These are phyloP conservation scores for Lactuca saligna DNA, from an alignment of 129 eudicot species.

Conservation along the genomic window DNA sequence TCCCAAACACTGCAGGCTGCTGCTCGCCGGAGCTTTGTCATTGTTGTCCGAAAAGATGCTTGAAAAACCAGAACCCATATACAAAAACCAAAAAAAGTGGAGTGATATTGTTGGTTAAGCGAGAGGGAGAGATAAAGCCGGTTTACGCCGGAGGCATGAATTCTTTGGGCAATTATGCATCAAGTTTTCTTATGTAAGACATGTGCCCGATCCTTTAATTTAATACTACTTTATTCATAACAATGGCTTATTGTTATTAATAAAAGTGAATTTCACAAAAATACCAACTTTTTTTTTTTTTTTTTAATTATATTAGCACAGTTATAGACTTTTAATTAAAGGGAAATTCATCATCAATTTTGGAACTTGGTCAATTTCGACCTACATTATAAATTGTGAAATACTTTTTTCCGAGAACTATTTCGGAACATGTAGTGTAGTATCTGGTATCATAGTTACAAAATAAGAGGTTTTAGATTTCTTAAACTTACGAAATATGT, in stretches of 20 bases:
- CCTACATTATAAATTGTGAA: no score
- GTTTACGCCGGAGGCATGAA: neutral
- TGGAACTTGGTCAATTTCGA: no score
- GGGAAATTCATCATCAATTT: no score
- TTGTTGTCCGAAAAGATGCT: neutral
- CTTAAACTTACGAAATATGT: no score
- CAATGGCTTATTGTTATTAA: neutral
- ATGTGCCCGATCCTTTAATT: neutral
- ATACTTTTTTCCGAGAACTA: no score
- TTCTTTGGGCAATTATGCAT: neutral
- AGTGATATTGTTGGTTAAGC: neutral
- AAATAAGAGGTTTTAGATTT: no score
- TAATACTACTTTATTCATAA: no score
- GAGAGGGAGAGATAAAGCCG: neutral
- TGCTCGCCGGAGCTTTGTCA: neutral
- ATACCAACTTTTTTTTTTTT: neutral
- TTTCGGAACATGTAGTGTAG: no score
- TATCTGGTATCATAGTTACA: no score
- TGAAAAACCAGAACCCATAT: conserved; percentile 60
- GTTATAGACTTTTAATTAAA: no score
- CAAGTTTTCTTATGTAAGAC: neutral
- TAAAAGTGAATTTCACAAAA: neutral
- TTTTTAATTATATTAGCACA: no score
- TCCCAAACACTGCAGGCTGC: conserved; percentile 30
- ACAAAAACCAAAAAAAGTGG: neutral